Evolutionary conservation across 1,284 basidiomycete genomes (phyloP).

Genomic region (Vanrija sp.): DNA sequence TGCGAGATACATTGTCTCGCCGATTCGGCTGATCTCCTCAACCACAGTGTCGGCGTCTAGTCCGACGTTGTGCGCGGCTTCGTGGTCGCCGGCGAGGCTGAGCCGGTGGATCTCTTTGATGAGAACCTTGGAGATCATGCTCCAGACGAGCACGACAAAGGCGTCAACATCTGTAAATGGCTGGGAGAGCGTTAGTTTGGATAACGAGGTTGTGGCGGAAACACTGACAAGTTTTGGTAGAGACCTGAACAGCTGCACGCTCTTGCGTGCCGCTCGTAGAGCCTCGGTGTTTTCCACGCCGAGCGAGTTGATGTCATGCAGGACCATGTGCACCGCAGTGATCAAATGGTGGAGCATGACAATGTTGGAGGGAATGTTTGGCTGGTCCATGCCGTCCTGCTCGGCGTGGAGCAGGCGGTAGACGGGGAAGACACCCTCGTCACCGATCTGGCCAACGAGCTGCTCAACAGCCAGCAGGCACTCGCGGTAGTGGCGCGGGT

Average conservation of each 20-base stretch:
- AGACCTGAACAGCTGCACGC: conserved; percentile 30
- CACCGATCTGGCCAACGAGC: conserved; percentile 24
- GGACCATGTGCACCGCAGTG: conserved; percentile 32
- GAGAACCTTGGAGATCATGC: conserved; percentile 37
- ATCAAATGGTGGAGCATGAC: conserved; percentile 40
- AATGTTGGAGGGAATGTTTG: conserved; percentile 24
- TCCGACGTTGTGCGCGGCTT: conserved; percentile 5
- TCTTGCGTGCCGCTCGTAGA: conserved; percentile 29
- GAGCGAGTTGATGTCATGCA: conserved; percentile 43
- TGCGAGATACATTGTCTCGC: conserved; percentile 33
- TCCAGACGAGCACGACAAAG: conserved; percentile 39
- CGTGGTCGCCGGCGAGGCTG: conserved; percentile 21
- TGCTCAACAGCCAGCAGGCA: conserved; percentile 30
- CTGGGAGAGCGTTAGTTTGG: conserved; percentile 10
- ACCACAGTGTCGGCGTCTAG: conserved; percentile 6
- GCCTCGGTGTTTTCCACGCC: conserved; percentile 37
- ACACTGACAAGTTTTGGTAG: conserved; percentile 30
- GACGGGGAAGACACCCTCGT: conserved; percentile 37
- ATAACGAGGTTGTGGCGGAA: too few relatives aligned
- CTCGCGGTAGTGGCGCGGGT: conserved; percentile 32
- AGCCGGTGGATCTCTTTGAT: conserved; percentile 40
- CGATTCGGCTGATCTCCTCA: conserved; percentile 21
- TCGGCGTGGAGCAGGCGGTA: conserved; percentile 28
- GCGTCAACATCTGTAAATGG: conserved; percentile 38
- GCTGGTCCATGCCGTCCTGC: conserved; percentile 26